A percentile compares a stretch with the other conserved stretches of the same genome.
Conservation (phyloP, 306 rosid genomes). For the Malus orientalis region DNA sequence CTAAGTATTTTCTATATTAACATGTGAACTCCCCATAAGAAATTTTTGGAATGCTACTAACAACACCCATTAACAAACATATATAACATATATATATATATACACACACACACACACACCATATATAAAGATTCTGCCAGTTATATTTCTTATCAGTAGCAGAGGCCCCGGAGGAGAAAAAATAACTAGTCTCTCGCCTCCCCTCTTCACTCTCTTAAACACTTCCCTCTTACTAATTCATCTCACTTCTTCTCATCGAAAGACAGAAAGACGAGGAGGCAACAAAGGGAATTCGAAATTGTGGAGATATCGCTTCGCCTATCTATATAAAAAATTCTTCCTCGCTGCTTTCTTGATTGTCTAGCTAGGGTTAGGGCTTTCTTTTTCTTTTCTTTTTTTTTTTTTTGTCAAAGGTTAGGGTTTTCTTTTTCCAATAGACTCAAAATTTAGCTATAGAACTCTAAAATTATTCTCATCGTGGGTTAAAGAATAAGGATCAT, state of each 20-base stretch:
- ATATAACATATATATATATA: too few species aligned
- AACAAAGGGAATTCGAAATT: not conserved
- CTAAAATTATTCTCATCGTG: not conserved
- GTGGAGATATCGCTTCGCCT: not conserved
- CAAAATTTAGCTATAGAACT: not conserved
- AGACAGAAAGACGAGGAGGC: not conserved
- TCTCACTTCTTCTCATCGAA: not conserved
- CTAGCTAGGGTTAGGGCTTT: constrained; percentile 2
- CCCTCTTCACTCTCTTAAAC: not conserved
- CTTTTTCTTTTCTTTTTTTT: not conserved
- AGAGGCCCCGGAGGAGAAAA: not conserved
- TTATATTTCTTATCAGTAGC: not conserved
- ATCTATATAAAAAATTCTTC: not conserved
- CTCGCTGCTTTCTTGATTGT: not conserved
- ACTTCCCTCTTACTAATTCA: not conserved
- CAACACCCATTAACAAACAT: too few species aligned
- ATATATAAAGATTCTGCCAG: not conserved
- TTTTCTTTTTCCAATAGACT: not conserved
- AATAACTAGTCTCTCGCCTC: not conserved
- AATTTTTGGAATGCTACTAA: too few species aligned
- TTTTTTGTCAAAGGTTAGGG: not conserved
- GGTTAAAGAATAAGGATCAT: not conserved
- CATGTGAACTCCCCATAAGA: too few species aligned
- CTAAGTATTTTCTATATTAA: not conserved
- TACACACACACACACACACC: not conserved